Base-by-base conservation (phyloP, 495 filamentous ascomycete genomes). In the Cercophora samala region DNA sequence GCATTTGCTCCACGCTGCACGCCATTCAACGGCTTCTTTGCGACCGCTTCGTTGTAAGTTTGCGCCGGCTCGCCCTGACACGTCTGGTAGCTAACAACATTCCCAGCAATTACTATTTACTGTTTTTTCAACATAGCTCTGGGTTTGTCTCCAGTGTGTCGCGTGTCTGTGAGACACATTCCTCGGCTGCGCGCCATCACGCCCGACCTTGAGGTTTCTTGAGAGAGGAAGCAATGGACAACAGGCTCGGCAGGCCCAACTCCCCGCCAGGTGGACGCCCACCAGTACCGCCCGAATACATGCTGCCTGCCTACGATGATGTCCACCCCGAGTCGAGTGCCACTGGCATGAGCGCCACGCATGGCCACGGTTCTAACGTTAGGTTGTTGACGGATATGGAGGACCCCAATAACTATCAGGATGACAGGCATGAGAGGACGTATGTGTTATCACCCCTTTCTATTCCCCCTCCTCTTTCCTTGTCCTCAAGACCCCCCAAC, bases 311-410 rank as follows among this genome's bases (percentile, higher is more conserved):
- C 54, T 86, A 85, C 68, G 79, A 78, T 69, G 83, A 85, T 18
- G 76, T 81, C 22, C 75, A 82, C 26, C 58, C 17, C 65, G 74
- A 79, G 65, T 71, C 77, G 25, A 81, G 78, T 9, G 72, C 77
- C 5, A 77, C 70, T 67, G 74, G 71, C 37, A 70, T 58, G 71
- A 66, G 74, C 32, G 67, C 26, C 21, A 5, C 63, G 62, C 65
- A 68, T 46, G 70, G 70, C 66, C 78, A 76, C 68, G 75, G 74
- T 63, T 75, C 75, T 58, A 79, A 72, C 66, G 76, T 85, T n/a
- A 78, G 84, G 56, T 74, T 86, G 69, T 72, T 86, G 72, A 86
- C 82, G 29, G 83, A 79, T 15, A 77, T 84, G 72, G 83, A 85
- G 55, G 82, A 83, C 32, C 73, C 75, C 29, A 56, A 74, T 32